phyloP scores from a whole-genome alignment of 352 stramenopile species.

The Globisporangium radiosum region DNA sequence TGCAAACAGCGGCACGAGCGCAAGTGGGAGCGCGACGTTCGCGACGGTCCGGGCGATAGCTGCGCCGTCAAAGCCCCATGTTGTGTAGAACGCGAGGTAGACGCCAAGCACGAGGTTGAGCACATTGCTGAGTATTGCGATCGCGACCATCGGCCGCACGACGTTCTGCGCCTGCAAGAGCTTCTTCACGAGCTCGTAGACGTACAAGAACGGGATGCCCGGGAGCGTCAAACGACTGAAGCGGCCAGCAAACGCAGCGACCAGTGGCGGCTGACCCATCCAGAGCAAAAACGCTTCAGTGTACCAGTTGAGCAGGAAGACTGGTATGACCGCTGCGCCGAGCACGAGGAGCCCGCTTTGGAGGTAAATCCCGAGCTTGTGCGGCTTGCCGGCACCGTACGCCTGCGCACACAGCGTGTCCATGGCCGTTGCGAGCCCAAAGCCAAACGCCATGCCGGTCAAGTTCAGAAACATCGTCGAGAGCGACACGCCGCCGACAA shows the following conservation, averaged over 20 bases:
- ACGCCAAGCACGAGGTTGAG: slow-evolving; percentile 70
- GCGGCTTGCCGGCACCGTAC: slow-evolving; percentile 58
- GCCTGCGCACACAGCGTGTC: slow-evolving; percentile 86
- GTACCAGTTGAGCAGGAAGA: slow-evolving; percentile 76
- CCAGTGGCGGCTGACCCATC: slow-evolving; percentile 55
- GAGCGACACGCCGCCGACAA: slow-evolving; percentile 58
- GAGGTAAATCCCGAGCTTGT: slow-evolving; percentile 81
- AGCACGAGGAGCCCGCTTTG: slow-evolving; percentile 75
- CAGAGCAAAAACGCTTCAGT: slow-evolving; percentile 47
- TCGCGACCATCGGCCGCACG: slow-evolving; percentile 78
- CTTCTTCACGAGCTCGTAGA: slow-evolving; percentile 85
- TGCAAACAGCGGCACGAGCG: slow-evolving; percentile 64
- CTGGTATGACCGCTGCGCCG: slow-evolving; percentile 36
- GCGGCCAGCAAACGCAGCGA: slow-evolving; percentile 58
- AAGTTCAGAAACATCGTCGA: slow-evolving; percentile 82
- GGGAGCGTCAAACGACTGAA: slow-evolving; percentile 62
- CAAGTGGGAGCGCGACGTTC: slow-evolving; percentile 44
- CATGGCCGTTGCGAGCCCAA: slow-evolving; percentile 79
- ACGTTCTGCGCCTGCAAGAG: slow-evolving; percentile 83
- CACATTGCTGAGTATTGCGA: slow-evolving; percentile 65
- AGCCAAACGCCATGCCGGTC: slow-evolving; percentile 64
- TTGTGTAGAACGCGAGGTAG: slow-evolving; percentile 78
- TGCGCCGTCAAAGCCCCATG: slow-evolving; percentile 68
- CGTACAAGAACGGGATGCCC: slow-evolving; percentile 76
- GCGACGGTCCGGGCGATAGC: slow-evolving; percentile 66